phyloP scores from a whole-genome alignment of 768 basidiomycete species.

The Pleurotus tuber-regium region DNA sequence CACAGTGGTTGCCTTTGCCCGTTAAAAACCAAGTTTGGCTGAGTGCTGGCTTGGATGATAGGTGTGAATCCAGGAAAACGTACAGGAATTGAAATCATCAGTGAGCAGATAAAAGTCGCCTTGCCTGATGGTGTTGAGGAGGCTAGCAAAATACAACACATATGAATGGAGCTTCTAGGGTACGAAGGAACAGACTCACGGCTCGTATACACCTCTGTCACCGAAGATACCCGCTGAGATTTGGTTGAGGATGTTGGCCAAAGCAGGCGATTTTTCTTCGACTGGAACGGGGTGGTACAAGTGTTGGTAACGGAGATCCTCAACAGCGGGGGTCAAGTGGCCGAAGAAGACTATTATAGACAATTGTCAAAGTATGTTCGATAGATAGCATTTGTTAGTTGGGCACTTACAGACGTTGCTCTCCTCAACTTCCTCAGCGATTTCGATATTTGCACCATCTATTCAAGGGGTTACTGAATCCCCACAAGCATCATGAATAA shows the following conservation, averaged over 20 bases:
- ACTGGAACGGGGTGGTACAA: constrained; percentile 78
- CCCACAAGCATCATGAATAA: neutral
- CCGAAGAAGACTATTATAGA: constrained; percentile 93
- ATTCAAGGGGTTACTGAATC: neutral
- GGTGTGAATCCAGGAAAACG: too few relatives aligned
- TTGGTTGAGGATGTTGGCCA: constrained; percentile 75
- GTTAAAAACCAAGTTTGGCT: too few relatives aligned
- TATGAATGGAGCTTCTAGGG: neutral
- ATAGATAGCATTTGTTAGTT: too few relatives aligned
- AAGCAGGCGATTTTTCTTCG: constrained; percentile 78
- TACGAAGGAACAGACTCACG: constrained; percentile 46
- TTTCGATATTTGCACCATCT: constrained; percentile 97
- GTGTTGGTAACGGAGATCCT: constrained; percentile 84
- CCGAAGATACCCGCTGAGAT: constrained; percentile 82
- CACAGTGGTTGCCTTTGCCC: too few relatives aligned
- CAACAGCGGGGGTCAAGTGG: constrained; percentile 83
- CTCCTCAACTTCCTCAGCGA: constrained; percentile 93
- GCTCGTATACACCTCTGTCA: constrained; percentile 77
- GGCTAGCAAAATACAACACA: constrained; percentile 33
- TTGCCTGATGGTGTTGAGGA: constrained; percentile 74
- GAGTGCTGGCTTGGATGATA: too few relatives aligned
- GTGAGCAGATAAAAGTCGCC: constrained; percentile 79
- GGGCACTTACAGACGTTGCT: constrained; percentile 79
- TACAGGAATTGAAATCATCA: constrained; percentile 96
- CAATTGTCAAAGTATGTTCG: too few relatives aligned